phyloP scores from a whole-genome alignment of 257 asterid species.

The Fraxinus cuspidata region DNA sequence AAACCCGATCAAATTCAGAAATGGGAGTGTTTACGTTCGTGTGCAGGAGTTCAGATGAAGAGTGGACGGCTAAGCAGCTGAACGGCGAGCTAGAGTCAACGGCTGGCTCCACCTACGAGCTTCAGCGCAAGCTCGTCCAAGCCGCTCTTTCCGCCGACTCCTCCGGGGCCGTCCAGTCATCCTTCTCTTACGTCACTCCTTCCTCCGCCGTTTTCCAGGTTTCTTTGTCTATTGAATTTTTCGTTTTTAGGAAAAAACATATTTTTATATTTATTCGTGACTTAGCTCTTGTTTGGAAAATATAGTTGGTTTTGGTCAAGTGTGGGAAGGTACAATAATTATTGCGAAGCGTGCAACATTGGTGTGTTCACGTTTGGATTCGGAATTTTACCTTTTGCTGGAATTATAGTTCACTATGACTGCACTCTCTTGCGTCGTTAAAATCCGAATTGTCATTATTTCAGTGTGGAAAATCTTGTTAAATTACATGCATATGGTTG shows the following conservation, averaged over 20 bases:
- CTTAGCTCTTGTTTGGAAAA: too few relatives aligned
- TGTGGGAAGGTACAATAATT: not conserved
- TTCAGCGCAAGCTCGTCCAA: constrained; percentile 85
- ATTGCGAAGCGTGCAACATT: not conserved
- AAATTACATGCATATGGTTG: not conserved
- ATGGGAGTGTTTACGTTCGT: constrained; percentile 67
- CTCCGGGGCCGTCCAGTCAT: constrained; percentile 76
- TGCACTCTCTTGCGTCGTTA: not conserved
- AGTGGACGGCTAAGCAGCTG: constrained; percentile 60
- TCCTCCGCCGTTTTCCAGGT: constrained; percentile 91
- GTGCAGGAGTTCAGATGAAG: constrained; percentile 47
- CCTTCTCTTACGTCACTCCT: constrained; percentile 69
- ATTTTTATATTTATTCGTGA: not conserved
- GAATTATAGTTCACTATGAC: not conserved
- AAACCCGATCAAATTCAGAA: not conserved
- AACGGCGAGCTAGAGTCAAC: constrained; percentile 61
- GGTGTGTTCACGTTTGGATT: not conserved
- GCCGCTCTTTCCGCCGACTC: constrained; percentile 66
- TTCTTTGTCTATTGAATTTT: not conserved
- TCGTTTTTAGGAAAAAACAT: not conserved
- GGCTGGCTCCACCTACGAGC: constrained; percentile 45
- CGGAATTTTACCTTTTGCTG: not conserved
- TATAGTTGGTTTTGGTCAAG: not conserved
- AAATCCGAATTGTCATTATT: not conserved
- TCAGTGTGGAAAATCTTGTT: not conserved